These are phyloP conservation scores for Picochlorum sp. DNA, from an alignment of 139 green algal species.

Conservation along the genomic window DNA sequence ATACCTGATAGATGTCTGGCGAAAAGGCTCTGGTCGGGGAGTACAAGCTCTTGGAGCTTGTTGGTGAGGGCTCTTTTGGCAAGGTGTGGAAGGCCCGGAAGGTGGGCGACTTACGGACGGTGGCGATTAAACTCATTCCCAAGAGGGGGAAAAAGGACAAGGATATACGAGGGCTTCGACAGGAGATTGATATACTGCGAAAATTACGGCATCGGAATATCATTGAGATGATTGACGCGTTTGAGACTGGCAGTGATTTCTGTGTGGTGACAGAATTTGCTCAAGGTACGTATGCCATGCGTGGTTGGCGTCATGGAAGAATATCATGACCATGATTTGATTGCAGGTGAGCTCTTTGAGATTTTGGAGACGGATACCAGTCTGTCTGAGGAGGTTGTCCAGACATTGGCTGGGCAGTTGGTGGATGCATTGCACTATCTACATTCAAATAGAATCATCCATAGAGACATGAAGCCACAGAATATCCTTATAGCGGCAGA, in stretches of 20 bases:
- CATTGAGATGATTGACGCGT: slow-evolving; percentile 64
- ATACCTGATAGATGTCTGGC: not conserved
- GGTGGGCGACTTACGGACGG: slow-evolving; percentile 83
- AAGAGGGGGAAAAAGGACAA: slow-evolving; percentile 91
- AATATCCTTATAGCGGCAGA: slow-evolving; percentile 66
- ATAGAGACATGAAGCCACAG: slow-evolving; percentile 90
- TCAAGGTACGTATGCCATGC: slow-evolving; percentile 41
- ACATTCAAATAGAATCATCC: slow-evolving; percentile 87
- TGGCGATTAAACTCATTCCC: slow-evolving; percentile 97
- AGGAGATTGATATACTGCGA: slow-evolving; percentile 83
- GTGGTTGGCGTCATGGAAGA: not conserved
- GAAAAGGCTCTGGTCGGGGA: slow-evolving; percentile 57
- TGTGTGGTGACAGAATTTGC: slow-evolving; percentile 96
- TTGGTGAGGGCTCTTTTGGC: slow-evolving; percentile 92
- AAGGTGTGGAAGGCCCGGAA: slow-evolving; percentile 95
- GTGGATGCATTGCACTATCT: slow-evolving; percentile 91
- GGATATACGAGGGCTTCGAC: slow-evolving; percentile 84
- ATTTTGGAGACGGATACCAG: slow-evolving; percentile 90
- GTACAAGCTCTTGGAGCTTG: slow-evolving; percentile 86
- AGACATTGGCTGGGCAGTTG: slow-evolving; percentile 81
- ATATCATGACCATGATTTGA: slow-evolving; percentile 15
- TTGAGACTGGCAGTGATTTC: slow-evolving; percentile 94
- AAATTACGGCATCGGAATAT: slow-evolving; percentile 74
- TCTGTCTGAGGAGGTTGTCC: slow-evolving; percentile 77
- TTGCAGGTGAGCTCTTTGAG: slow-evolving; percentile 89